phyloP scores from a whole-genome alignment of 176 grass and related monocot species.

The Neostapfia colusana region DNA sequence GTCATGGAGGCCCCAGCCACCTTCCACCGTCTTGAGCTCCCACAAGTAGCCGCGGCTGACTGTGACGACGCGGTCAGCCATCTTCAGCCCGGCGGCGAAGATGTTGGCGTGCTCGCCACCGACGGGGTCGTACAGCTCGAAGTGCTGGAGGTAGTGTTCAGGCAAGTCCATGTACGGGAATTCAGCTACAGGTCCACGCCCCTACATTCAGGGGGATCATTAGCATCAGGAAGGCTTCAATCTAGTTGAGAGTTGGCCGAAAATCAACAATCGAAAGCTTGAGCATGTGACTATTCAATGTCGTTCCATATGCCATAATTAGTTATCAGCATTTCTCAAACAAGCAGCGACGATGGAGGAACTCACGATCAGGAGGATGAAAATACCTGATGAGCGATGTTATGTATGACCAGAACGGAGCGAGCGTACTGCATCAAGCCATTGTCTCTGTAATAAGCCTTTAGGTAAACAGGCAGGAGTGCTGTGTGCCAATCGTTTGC shows the following conservation, averaged over 20 bases:
- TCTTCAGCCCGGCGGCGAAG: constrained; percentile 76
- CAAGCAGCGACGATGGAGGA: neutral
- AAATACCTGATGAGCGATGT: constrained; percentile 92
- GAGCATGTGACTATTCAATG: neutral
- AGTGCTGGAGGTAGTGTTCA: constrained; percentile 71
- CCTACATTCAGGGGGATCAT: constrained; percentile 39
- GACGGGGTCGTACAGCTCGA: constrained; percentile 69
- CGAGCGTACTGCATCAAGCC: constrained; percentile 79
- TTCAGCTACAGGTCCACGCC: constrained; percentile 70
- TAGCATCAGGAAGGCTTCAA: neutral
- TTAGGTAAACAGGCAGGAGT: constrained; percentile 86
- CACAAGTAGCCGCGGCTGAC: constrained; percentile 81
- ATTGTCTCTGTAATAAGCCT: constrained; percentile 90
- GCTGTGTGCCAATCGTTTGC: constrained; percentile 98
- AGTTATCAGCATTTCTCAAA: neutral
- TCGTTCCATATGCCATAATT: neutral
- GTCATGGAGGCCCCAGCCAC: constrained; percentile 82
- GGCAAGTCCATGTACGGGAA: constrained; percentile 67
- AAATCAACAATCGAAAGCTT: neutral
- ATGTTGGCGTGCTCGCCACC: constrained; percentile 91
- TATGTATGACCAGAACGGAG: constrained; percentile 90
- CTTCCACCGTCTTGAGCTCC: constrained; percentile 92
- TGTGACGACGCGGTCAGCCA: constrained; percentile 70
- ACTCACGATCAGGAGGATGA: neutral
- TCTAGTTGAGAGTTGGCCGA: neutral